Evolutionary conservation across 1,284 basidiomycete genomes (phyloP).

Genomic region (Austroboletus niveus): DNA sequence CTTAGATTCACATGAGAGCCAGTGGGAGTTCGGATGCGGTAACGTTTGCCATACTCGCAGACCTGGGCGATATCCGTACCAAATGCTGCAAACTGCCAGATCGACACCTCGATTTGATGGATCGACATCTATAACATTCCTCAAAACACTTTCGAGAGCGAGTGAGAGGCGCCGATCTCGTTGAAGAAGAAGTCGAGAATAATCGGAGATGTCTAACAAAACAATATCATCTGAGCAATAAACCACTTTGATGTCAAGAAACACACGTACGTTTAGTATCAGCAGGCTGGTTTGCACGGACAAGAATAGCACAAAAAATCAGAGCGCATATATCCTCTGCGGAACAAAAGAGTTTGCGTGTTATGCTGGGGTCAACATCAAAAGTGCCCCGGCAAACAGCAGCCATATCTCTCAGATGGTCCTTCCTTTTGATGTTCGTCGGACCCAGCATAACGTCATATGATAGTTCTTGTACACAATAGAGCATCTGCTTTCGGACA

Average conservation of each 20-base stretch:
- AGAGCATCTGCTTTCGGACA: conserved; percentile 32
- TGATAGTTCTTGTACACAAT: conserved; percentile 34
- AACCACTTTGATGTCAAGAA: too few species aligned
- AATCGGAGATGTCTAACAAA: neutral
- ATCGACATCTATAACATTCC: conserved; percentile 3
- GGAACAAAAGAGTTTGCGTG: conserved; percentile 17
- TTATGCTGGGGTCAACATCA: conserved; percentile 29
- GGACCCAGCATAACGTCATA: neutral
- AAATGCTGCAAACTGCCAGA: conserved; percentile 31
- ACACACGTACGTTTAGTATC: neutral
- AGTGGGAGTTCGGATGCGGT: neutral
- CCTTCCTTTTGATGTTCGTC: neutral
- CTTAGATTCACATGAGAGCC: neutral
- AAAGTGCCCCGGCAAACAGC: conserved; percentile 40
- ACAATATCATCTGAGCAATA: too few species aligned
- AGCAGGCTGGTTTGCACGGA: conserved; percentile 8
- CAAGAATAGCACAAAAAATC: conserved; percentile 36
- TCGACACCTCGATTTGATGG: conserved; percentile 26
- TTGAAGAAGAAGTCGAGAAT: conserved; percentile 12
- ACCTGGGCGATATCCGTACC: conserved; percentile 20
- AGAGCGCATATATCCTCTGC: conserved; percentile 28
- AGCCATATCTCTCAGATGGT: conserved; percentile 12
- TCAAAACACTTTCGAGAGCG: conserved; percentile 21
- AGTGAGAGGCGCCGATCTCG: conserved; percentile 29
- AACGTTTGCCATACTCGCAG: neutral